phyloP scores from a whole-genome alignment of 2,329 filamentous ascomycete genomes.

The Penicillium polonicum region DNA sequence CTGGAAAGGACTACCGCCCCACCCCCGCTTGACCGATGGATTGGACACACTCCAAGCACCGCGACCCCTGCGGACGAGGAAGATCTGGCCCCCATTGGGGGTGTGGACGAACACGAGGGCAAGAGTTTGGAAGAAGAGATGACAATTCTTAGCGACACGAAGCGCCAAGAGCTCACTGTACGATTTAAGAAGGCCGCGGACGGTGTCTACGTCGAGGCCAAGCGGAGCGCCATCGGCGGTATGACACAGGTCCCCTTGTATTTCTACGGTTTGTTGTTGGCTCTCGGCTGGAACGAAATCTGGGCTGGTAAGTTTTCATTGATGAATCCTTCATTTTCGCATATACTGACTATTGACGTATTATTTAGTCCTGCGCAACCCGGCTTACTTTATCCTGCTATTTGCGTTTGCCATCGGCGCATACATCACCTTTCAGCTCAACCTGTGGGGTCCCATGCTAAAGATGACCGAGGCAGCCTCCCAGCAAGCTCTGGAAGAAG shows the following conservation, averaged over 20 bases:
- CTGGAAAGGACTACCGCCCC: conserved; percentile 70
- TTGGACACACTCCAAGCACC: conserved; percentile 73
- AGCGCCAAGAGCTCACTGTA: conserved; percentile 85
- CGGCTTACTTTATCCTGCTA: conserved; percentile 85
- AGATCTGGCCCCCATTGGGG: conserved; percentile 82
- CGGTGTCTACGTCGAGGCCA: conserved; percentile 96
- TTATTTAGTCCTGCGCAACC: conserved; percentile 81
- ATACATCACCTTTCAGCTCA: conserved; percentile 89
- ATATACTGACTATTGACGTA: conserved; percentile 2
- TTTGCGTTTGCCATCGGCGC: conserved; percentile 72
- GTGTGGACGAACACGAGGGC: conserved; percentile 90
- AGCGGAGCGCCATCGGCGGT: conserved; percentile 91
- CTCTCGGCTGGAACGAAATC: conserved; percentile 98
- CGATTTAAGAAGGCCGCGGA: conserved; percentile 98
- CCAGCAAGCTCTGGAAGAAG: conserved; percentile 82
- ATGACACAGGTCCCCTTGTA: conserved; percentile 92
- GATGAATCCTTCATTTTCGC: conserved; percentile 8
- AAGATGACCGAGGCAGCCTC: conserved; percentile 91
- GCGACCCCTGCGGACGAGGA: conserved; percentile 84
- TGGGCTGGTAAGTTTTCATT: conserved; percentile 69
- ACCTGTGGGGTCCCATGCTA: conserved; percentile 92
- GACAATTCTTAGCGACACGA: conserved; percentile 85
- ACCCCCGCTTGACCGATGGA: conserved; percentile 80
- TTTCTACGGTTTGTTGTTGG: conserved; percentile 85
- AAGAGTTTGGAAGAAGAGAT: conserved; percentile 96